These are phyloP conservation scores for Flaveria floridana DNA, from an alignment of 140 eudicot species.

Conservation along the genomic window DNA sequence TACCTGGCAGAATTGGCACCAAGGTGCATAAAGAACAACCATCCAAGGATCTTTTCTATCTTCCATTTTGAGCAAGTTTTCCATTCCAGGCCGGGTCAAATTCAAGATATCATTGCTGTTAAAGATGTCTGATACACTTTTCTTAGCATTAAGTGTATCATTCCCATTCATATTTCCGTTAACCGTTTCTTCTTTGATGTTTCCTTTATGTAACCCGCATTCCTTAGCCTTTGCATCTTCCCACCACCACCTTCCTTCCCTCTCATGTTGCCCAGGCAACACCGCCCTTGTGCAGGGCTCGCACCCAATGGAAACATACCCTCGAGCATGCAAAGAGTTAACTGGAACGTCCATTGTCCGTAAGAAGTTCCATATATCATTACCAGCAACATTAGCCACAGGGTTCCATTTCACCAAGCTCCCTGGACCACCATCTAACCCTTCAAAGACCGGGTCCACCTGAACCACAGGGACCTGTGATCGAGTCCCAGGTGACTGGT, in stretches of 20 bases:
- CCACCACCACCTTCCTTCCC: slow-evolving; percentile 99
- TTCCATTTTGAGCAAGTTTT: slow-evolving; percentile 70
- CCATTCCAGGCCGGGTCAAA: slow-evolving; percentile 74
- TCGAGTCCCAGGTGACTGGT: slow-evolving; percentile 96
- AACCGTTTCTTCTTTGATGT: slow-evolving; percentile 60
- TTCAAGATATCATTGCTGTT: slow-evolving; percentile 46
- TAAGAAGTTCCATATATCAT: slow-evolving; percentile 74
- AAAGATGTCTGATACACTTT: slow-evolving; percentile 52
- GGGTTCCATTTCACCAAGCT: slow-evolving; percentile 99
- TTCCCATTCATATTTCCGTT: slow-evolving; percentile 45
- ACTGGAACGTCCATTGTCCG: slow-evolving; percentile 87
- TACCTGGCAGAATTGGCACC: slow-evolving; percentile 87
- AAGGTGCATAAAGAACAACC: slow-evolving; percentile 92
- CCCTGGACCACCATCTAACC: slow-evolving; percentile 85
- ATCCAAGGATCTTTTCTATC: slow-evolving; percentile 80
- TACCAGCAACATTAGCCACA: slow-evolving; percentile 76
- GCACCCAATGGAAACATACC: slow-evolving; percentile 87
- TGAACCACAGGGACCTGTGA: slow-evolving; percentile 92
- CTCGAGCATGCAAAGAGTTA: slow-evolving; percentile 78
- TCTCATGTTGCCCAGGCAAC: slow-evolving; percentile 89
- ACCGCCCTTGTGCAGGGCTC: slow-evolving; percentile 98
- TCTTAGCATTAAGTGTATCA: slow-evolving; percentile 38
- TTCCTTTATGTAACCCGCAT: slow-evolving; percentile 92
- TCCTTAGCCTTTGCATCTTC: slow-evolving; percentile 98
- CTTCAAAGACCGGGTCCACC: slow-evolving; percentile 90